Base-by-base conservation (phyloP, 2,329 filamentous ascomycete genomes). In the Colletotrichum shisoi region DNA sequence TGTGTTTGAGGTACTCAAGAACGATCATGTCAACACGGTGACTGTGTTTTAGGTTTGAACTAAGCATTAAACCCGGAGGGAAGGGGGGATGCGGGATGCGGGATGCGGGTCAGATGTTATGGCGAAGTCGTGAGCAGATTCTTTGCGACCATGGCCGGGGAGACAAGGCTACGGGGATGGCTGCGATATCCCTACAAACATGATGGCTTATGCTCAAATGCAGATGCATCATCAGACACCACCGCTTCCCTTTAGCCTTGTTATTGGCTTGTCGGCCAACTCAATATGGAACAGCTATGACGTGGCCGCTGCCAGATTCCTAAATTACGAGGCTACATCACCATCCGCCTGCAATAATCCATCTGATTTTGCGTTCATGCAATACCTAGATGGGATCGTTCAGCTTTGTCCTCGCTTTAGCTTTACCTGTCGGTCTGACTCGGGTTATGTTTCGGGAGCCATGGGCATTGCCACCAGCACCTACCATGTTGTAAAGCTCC, bases 1-100 rank as follows among this genome's bases (percentile, higher is more conserved):
- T 77, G 88, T 97, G 53, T 98, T 99, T 80, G 95, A 99, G 79
- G 94, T 99, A 34, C 79, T 98, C 77, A 94, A 92, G 87, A 97
- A 96, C 75, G 93, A 92, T 4, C 90, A 88, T 69, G 91, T 99
- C 27, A 96, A 93, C 77, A 91, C 92, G 31, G 82, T 98, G 76
- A 98, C 94, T 11, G 89, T 97, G 27, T 97, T 94, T 81, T 97
- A 76, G 49, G 63, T 68, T 67, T 59, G 56, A 31, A 44, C 3
- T 52, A 56, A 49, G 65, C 65, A 68, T 65, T 65, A 60, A 67
- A 51, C 8, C 42, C 49, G 24, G 24, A 27, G 24, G 24, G 24
- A 27, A 27, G 24, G 24, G 24, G 24, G 24, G 24, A 27, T 5
- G 24, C 4, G 24, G 24, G 24, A 21, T 21, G 21, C 2, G 21